phyloP scores from a whole-genome alignment of 2,329 filamentous ascomycete species.

The Blumeria hordei region DNA sequence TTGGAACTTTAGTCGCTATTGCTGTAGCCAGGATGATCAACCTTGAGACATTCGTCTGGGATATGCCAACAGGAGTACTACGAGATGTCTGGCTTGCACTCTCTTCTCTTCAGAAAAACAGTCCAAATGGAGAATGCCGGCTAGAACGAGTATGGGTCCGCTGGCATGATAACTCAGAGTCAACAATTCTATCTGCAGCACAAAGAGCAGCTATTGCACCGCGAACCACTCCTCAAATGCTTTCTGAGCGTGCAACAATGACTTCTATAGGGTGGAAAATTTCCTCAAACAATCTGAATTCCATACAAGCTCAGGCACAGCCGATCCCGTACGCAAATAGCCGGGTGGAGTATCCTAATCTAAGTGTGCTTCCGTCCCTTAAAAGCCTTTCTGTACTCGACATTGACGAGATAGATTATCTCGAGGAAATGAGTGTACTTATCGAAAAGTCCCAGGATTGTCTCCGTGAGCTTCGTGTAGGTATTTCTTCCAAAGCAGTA shows the following conservation, averaged over 20 bases:
- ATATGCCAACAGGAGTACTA: conserved; percentile 68
- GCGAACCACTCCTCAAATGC: conserved; percentile 11
- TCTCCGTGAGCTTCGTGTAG: no score
- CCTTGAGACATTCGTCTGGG: conserved; percentile 64
- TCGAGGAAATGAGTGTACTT: no score
- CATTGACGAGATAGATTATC: no score
- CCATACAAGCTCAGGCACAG: conserved; percentile 8
- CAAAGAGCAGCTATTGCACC: conserved; percentile 7
- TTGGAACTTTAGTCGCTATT: conserved; percentile 59
- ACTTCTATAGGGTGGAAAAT: conserved; percentile 19
- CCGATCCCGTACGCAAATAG: conserved; percentile 23
- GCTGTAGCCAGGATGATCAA: conserved; percentile 64
- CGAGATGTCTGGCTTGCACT: conserved; percentile 63
- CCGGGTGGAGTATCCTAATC: conserved; percentile 46
- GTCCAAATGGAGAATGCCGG: conserved; percentile 33
- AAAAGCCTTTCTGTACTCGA: no score
- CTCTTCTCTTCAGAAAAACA: conserved; percentile 36
- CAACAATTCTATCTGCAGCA: conserved; percentile 9
- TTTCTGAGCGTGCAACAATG: conserved; percentile 16
- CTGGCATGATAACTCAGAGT: conserved; percentile 47
- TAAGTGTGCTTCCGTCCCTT: no score
- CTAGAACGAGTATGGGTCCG: conserved; percentile 56
- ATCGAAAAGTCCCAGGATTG: no score
- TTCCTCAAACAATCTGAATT: conserved; percentile 9
- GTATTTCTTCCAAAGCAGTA: no score